Conservation (phyloP, 225 moss, liverwort and hornwort genomes). For the Thuidium tamariscinum region DNA sequence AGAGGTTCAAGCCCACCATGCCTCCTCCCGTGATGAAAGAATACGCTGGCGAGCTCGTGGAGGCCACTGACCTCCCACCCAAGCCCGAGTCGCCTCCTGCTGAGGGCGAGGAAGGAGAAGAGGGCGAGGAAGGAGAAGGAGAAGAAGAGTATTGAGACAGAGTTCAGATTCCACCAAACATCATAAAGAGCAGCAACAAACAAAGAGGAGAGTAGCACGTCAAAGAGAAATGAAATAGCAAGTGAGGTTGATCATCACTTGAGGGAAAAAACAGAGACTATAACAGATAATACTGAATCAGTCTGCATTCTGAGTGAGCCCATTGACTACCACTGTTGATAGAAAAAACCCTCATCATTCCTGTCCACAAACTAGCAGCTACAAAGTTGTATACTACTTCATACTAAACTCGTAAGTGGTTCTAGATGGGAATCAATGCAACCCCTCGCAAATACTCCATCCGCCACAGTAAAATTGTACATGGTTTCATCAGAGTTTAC, state of each 20-base stretch:
- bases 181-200: not conserved
- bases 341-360: not conserved
- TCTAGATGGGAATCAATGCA: conserved; percentile 4
- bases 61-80: conserved; percentile 75
- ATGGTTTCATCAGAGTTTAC: conserved; percentile 35
- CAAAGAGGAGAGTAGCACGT: not conserved
- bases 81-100: conserved; percentile 25
- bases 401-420: not conserved
- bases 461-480: conserved; percentile 10
- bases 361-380: not conserved
- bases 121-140: conserved; percentile 17
- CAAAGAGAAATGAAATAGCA: not conserved
- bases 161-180: not conserved
- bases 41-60: conserved; percentile 31
- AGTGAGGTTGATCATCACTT: not conserved
- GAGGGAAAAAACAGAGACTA: not conserved
- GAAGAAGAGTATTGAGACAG: conserved; percentile 27
- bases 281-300: not conserved
- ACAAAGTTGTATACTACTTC: not conserved
- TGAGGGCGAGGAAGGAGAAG: conserved; percentile 18
- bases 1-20: conserved; percentile 49
- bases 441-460: conserved; percentile 22
- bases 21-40: conserved; percentile 71
- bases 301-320: conserved; percentile 3
- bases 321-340: not conserved